Percentiles rank a stretch among this genome's conserved stretches.
Conservation (phyloP, 2,329 filamentous ascomycete genomes). For the Paramyrothecium sp. region DNA sequence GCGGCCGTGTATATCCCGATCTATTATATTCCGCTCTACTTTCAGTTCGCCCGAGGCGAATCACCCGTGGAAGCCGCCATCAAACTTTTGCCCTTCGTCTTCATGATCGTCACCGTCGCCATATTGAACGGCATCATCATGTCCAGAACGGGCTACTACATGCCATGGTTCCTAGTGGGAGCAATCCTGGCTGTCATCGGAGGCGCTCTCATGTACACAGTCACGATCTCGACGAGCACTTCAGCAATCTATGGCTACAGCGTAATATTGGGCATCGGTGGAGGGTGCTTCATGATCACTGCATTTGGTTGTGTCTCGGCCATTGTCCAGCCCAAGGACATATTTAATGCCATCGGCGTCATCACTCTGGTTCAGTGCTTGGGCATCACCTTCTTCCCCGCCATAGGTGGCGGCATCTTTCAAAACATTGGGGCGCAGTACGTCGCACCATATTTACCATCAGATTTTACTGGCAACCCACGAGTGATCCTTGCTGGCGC, state of each 20-base stretch:
- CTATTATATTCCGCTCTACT: conserved; percentile 50
- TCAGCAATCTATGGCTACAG: conserved; percentile 27
- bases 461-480: neutral
- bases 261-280: conserved; percentile 38
- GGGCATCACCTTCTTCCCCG: conserved; percentile 8
- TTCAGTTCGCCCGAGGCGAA: conserved; percentile 44
- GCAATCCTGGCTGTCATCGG: conserved; percentile 32
- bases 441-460: neutral
- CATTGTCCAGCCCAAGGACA: conserved; percentile 21
- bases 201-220: conserved; percentile 29
- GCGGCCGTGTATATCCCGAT: conserved; percentile 21
- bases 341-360: conserved; percentile 29
- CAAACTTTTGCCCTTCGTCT: conserved; percentile 34
- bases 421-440: conserved; percentile 5
- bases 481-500: neutral
- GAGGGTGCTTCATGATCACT: conserved; percentile 29
- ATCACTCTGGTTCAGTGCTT: conserved; percentile 24
- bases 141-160: conserved; percentile 32
- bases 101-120: conserved; percentile 29
- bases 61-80: conserved; percentile 31
- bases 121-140: conserved; percentile 33
- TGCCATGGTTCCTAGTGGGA: conserved; percentile 36
- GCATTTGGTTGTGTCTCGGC: conserved; percentile 30
- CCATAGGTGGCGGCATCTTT: conserved; percentile 10
- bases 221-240: conserved; percentile 16